phyloP scores from a whole-genome alignment of 202 grass and related monocot genomes.

The Cymbopogon flexuosus region DNA sequence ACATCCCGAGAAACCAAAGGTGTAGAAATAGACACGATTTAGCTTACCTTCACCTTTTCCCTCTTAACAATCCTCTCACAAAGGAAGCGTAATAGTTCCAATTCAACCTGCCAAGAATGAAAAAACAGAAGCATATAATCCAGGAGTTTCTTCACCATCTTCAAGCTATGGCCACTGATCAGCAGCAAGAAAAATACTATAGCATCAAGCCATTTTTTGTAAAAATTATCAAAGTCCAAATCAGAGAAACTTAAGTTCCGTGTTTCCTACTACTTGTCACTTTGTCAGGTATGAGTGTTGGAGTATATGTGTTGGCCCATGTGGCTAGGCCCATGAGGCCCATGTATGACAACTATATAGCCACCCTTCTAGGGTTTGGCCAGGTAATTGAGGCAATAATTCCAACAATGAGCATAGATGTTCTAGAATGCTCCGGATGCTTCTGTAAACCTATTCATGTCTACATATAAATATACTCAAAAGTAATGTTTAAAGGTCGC shows the following conservation, averaged over 20 bases:
- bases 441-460: not conserved
- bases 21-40: constrained; percentile 2
- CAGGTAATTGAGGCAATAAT: no score
- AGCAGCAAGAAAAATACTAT: not conserved
- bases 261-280: not conserved
- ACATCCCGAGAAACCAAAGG: constrained; percentile 10
- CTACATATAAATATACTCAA: not conserved
- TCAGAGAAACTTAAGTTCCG: not conserved
- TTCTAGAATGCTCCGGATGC: not conserved
- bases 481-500: not conserved
- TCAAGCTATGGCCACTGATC: not conserved
- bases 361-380: no score
- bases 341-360: no score
- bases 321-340: no score
- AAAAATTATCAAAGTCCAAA: not conserved
- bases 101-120: constrained; percentile 50
- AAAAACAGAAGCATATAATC: not conserved
- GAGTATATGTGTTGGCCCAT: no score
- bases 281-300: no score
- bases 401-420: no score
- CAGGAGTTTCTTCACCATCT: not conserved
- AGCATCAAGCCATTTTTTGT: not conserved
- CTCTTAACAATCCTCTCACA: constrained; percentile 85
- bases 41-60: constrained; percentile 73
- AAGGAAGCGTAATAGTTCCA: constrained; percentile 82